A percentile compares a stretch with the other conserved stretches of the same genome.
These are phyloP conservation scores for Diatrype stigma DNA, from an alignment of 2,329 filamentous ascomycete genomes.

Conservation along the genomic window DNA sequence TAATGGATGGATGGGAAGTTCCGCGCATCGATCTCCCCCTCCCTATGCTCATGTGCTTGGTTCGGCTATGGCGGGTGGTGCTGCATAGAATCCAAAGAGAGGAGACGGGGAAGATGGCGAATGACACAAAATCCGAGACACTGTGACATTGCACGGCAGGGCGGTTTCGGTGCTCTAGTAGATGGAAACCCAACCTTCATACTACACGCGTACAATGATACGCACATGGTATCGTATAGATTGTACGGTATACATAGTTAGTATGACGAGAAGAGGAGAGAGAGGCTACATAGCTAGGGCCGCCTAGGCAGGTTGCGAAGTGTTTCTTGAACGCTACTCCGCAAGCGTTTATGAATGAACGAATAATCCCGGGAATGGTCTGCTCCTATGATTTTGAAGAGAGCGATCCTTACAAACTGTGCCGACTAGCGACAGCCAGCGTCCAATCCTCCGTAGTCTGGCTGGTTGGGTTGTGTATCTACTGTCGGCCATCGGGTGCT, in stretches of 20 bases:
- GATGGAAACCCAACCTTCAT: not conserved
- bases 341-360: not conserved
- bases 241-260: not conserved
- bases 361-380: not conserved
- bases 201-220: not conserved
- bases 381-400: not conserved
- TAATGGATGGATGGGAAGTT: not conserved
- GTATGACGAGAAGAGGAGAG: too few relatives aligned
- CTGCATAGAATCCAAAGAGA: not conserved
- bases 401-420: not conserved
- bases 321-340: not conserved
- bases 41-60: not conserved
- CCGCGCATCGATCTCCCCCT: not conserved
- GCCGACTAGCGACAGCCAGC: not conserved
- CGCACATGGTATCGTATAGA: not conserved
- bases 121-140: not conserved
- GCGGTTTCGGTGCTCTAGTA: slow-evolving; percentile 19
- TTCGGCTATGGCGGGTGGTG: not conserved
- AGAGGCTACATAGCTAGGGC: not conserved
- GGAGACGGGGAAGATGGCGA: not conserved
- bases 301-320: not conserved
- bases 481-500: too few relatives aligned
- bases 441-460: not conserved
- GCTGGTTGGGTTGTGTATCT: too few relatives aligned
- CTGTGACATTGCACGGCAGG: slow-evolving; percentile 16